Percentiles rank a stretch among this genome's conserved stretches.
Conservation (phyloP, 345 rosid species). For the Geranium brycei region DNA sequence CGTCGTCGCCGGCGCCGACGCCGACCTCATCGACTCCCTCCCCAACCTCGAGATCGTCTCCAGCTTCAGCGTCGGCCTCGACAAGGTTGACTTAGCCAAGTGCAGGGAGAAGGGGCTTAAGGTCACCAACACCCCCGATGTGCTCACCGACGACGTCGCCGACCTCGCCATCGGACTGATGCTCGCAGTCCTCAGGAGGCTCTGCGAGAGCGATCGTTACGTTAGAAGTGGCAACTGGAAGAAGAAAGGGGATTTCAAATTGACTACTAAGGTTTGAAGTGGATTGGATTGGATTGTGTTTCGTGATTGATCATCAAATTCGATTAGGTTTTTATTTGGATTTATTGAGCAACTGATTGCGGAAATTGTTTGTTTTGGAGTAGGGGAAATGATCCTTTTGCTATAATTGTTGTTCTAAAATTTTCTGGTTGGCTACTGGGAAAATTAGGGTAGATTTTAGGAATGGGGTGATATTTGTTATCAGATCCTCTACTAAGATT, state of each 20-base stretch:
- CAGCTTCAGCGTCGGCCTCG: conserved; percentile 69
- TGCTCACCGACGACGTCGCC: conserved; percentile 75
- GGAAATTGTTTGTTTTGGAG: too few species aligned
- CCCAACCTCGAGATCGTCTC: conserved; percentile 69
- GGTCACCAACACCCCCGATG: conserved; percentile 87
- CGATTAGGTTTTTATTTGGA: not conserved
- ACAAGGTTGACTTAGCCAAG: conserved; percentile 66
- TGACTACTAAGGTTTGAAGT: conserved; percentile 61
- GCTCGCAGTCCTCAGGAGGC: conserved; percentile 53
- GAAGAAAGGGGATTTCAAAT: conserved; percentile 36
- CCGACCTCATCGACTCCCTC: conserved; percentile 44
- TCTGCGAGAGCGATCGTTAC: conserved; percentile 50
- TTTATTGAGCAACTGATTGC: not conserved
- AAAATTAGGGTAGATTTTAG: not conserved
- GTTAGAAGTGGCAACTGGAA: conserved; percentile 72
- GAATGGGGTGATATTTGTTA: too few species aligned
- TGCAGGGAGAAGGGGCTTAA: conserved; percentile 55
- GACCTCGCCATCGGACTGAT: conserved; percentile 70
- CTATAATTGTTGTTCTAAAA: too few species aligned
- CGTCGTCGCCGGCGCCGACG: conserved; percentile 48
- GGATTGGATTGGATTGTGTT: too few species aligned
- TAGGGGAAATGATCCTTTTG: too few species aligned
- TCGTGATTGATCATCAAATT: not conserved
- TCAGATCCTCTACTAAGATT: too few species aligned
- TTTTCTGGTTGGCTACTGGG: not conserved